Evolutionary conservation across 495 filamentous ascomycete genomes (phyloP).

Genomic region (Talaromyces wortmannii): DNA sequence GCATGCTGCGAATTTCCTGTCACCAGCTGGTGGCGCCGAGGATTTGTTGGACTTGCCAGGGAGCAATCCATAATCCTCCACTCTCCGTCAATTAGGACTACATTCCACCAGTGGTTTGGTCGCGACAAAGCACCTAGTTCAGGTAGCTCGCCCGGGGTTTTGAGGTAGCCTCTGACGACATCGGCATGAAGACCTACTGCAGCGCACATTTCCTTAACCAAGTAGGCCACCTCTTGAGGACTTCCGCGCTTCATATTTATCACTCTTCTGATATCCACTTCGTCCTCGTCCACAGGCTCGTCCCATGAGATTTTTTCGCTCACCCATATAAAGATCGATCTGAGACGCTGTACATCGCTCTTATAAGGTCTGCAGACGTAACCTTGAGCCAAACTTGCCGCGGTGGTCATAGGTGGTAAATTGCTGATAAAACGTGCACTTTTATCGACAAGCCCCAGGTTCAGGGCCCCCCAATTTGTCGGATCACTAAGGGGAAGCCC

Average conservation of each 20-base stretch:
- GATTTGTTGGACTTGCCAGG: slow-evolving; percentile 84
- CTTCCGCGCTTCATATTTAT: slow-evolving; percentile 79
- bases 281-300: slow-evolving; percentile 72
- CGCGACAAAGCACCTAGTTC: slow-evolving; percentile 66
- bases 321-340: slow-evolving; percentile 96
- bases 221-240: slow-evolving; percentile 81
- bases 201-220: slow-evolving; percentile 89
- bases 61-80: slow-evolving; percentile 98
- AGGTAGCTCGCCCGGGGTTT: slow-evolving; percentile 75
- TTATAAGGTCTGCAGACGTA: slow-evolving; percentile 93
- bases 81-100: slow-evolving; percentile 85
- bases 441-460: slow-evolving; percentile 85
- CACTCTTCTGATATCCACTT: slow-evolving; percentile 72
- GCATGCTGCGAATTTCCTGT: slow-evolving; percentile 58
- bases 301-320: slow-evolving; percentile 96
- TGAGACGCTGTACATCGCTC: slow-evolving; percentile 85
- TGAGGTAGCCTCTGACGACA: slow-evolving; percentile 80
- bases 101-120: slow-evolving; percentile 98
- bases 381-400: slow-evolving; percentile 77
- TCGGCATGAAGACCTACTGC: slow-evolving; percentile 86
- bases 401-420: slow-evolving; percentile 83
- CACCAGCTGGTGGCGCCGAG: slow-evolving; percentile 69
- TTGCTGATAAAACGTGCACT: slow-evolving; percentile 85
- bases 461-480: slow-evolving; percentile 71
- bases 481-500: slow-evolving; percentile 77